These are phyloP conservation scores for Pythium angustatum DNA, from an alignment of 352 stramenopile genomes.

Conservation along the genomic window DNA sequence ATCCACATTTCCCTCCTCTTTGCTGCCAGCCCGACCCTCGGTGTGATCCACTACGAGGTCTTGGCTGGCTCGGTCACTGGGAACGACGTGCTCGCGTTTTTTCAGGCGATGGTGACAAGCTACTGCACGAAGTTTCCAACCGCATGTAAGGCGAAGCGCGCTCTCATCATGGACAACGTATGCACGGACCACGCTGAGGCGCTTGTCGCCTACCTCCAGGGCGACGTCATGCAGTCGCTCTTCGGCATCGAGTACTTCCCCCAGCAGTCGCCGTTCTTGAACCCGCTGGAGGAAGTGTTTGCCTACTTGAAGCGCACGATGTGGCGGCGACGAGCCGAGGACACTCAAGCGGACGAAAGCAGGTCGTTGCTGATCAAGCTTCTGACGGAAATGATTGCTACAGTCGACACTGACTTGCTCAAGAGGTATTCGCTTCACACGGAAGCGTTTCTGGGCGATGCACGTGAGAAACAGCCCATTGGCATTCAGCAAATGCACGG, in stretches of 20 bases:
- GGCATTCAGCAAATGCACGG: too few species aligned
- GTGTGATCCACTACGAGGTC: neutral
- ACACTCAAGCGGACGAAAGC: neutral
- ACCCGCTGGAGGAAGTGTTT: neutral
- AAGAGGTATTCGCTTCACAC: too few species aligned
- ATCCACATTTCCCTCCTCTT: neutral
- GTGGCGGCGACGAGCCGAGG: neutral
- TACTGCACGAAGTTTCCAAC: neutral
- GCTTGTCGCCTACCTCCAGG: neutral
- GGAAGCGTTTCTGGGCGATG: too few species aligned
- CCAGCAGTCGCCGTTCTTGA: neutral
- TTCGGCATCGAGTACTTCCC: neutral
- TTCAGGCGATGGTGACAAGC: neutral
- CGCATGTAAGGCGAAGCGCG: neutral
- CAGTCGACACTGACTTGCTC: too few species aligned
- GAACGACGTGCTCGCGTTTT: neutral
- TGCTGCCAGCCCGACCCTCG: neutral
- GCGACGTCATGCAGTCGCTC: neutral
- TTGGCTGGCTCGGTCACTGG: neutral
- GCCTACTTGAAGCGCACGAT: neutral
- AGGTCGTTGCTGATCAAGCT: neutral
- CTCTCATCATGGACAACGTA: conserved; percentile 1
- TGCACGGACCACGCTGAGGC: neutral
- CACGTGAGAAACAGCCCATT: too few species aligned
- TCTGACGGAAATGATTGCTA: too few species aligned